Base-by-base conservation (phyloP, 176 grass and related monocot genomes). In the Avena eriantha region DNA sequence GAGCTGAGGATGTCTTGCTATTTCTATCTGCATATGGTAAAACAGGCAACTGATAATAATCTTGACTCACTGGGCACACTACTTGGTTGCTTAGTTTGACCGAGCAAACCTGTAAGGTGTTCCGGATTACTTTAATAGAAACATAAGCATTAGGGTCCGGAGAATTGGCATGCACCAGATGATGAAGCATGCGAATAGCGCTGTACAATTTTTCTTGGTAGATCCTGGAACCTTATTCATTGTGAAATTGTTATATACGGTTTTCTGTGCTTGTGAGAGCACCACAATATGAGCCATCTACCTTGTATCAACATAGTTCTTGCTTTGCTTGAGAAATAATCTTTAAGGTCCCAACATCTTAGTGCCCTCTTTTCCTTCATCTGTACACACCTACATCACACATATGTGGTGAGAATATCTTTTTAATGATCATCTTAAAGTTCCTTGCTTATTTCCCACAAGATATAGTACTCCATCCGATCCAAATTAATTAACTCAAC, bases 241-340 rank as follows among this genome's bases (percentile, higher is more conserved):
- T 13, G 11, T 12, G 26, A 24, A 82, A 51, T 77, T 1, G 5
- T 66, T 49, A 47, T 33, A 13, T 12, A 26, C 11, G 18, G 24
- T 39, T 72, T 26, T 63, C 72, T 35, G 16, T 29, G 56, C 8
- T 16, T 8, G 13, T 77, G 54, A 78, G 33, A 2, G 2, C 19
- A 22, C 19, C 4, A 23, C 5, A 59, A 58, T 39, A 59, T 50
- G 24, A 33, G 23, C 1, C 10, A 33, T 50, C 24, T 4, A 41
- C 84, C 10, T 41, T 31, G 34, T 41, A 47, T 70, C 34, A 36
- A 33, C 35, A 22, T 58, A 43, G 4, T 7, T 36, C n/a, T 64
- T 58, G 10, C 54, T 67, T 77, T 24, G 14, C 23, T 73, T 48
- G n/a, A 48, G 11, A 73, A 73, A 73, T n/a, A 72, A 72, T 47